Evolutionary conservation across 2,329 filamentous ascomycete genomes (phyloP), one percentile per base, ranked within the genome.

Genomic region (Hypoxylon sp.): DNA sequence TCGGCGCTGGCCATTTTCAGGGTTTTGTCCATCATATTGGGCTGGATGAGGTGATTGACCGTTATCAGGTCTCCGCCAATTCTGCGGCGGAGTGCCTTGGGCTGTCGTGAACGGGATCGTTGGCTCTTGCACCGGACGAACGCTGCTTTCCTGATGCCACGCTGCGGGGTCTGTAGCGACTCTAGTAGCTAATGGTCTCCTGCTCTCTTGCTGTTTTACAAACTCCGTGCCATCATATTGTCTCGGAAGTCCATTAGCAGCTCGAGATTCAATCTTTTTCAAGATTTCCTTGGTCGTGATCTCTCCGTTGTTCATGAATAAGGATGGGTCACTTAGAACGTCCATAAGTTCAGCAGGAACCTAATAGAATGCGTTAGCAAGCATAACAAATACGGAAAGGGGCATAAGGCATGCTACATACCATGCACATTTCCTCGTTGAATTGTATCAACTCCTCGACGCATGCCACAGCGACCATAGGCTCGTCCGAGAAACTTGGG

Each of bases 261-360:
- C 80, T 67, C 96, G 90, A 74, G 97, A 93, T 51, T 93, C 93
- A 79, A 96, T 97, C 60, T 93, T 89, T 77, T 95, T 97, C 53
- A 99, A 85, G 57, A 99, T 98, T 74, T 99, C 96, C 78, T 99
- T 99, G 4, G 94, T 97, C 1, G 95, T 97, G 67, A 97, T 90
- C 64, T 99, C 95, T 46, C 91, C 90, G 68, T 86, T 90, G 74
- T 89, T 91, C 76, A 90, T 93, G 79, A 96, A 95, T 53, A 97
- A 87, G 20, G 87, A 86, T 3, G 90, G 90, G 77, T 99, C 95
- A 75, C 90, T 92, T 24, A 98, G 84, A 54, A 97, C 89, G 55
- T 92, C 90, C 73, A 94, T 89, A 24, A 99, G 86, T 75, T 98
- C 94, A 76, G 96, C 93, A 0, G 96, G 96, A 48, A 99, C 93